phyloP scores from a whole-genome alignment of 768 basidiomycete species.

The Tubosaeta brunneosetosa region DNA sequence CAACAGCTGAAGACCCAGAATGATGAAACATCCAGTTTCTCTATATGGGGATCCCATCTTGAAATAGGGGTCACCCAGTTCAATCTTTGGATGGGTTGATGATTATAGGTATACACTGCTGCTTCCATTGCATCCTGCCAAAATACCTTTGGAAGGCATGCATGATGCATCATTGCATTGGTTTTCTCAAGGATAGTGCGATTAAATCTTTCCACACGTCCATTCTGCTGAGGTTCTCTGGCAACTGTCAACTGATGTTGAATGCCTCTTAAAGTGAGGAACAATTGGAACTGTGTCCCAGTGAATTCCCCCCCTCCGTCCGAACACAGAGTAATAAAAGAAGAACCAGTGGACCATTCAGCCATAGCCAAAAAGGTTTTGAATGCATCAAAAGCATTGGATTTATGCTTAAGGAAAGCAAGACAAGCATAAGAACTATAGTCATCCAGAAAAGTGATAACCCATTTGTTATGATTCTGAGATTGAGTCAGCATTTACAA shows the following conservation, averaged over 20 bases:
- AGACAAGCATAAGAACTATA: not conserved
- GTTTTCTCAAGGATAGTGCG: not conserved
- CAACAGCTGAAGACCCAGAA: too few relatives aligned
- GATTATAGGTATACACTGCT: not conserved
- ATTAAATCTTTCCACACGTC: not conserved
- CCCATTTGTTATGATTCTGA: not conserved
- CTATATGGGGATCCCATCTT: too few relatives aligned
- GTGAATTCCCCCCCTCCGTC: not conserved
- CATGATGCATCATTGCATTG: not conserved
- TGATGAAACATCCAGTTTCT: too few relatives aligned
- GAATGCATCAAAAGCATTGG: not conserved
- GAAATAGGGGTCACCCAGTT: not conserved
- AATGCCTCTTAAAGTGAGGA: not conserved
- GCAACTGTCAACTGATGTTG: not conserved
- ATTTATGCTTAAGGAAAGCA: not conserved
- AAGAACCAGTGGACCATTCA: not conserved
- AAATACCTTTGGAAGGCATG: not conserved
- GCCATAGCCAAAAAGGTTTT: not conserved
- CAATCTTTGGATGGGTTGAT: not conserved
- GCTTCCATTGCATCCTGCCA: not conserved
- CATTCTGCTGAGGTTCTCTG: not conserved
- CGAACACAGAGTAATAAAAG: not conserved
- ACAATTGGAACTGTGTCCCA: not conserved
- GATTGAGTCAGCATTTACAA: not conserved
- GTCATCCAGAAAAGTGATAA: not conserved